Percentiles rank a stretch among this genome's conserved stretches.
These are phyloP conservation scores for Yueomyces sinensis DNA, from an alignment of 805 yeast species.

Conservation along the genomic window DNA sequence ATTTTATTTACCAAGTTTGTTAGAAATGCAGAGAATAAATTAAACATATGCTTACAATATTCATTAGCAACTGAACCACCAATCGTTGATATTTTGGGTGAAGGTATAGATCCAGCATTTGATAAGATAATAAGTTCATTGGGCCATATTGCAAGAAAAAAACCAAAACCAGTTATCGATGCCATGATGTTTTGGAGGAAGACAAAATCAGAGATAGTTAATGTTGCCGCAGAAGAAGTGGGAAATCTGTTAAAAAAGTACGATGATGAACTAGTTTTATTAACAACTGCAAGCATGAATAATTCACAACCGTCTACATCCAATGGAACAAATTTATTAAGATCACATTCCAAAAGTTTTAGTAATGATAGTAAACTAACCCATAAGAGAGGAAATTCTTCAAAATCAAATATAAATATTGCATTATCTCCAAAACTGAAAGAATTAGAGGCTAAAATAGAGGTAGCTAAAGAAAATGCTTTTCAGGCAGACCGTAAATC, in stretches of 20 bases:
- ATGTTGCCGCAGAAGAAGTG: constrained; percentile 41
- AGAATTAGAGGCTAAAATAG: constrained; percentile 25
- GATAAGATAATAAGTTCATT: constrained; percentile 76
- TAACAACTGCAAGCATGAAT: constrained; percentile 1
- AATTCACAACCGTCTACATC: not conserved
- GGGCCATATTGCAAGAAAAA: constrained; percentile 79
- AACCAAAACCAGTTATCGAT: constrained; percentile 93
- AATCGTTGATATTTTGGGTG: constrained; percentile 62
- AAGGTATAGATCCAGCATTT: constrained; percentile 75
- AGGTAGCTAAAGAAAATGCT: constrained; percentile 45
- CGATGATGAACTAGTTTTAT: constrained; percentile 12
- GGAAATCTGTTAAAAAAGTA: constrained; percentile 30
- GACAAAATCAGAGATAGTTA: constrained; percentile 78
- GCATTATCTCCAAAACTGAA: constrained; percentile 37
- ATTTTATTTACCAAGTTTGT: constrained; percentile 92
- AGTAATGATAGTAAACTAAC: constrained; percentile 24
- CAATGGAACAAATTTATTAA: not conserved
- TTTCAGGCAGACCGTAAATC: constrained; percentile 80
- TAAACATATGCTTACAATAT: constrained; percentile 54
- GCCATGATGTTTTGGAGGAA: constrained; percentile 98
- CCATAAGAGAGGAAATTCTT: constrained; percentile 40
- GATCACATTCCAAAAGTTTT: constrained; percentile 18
- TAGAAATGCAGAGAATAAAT: constrained; percentile 79
- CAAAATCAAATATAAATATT: constrained; percentile 25
- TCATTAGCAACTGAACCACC: constrained; percentile 63